phyloP scores from a whole-genome alignment of 257 asterid genomes.

The Craterostigma plantagineum region DNA sequence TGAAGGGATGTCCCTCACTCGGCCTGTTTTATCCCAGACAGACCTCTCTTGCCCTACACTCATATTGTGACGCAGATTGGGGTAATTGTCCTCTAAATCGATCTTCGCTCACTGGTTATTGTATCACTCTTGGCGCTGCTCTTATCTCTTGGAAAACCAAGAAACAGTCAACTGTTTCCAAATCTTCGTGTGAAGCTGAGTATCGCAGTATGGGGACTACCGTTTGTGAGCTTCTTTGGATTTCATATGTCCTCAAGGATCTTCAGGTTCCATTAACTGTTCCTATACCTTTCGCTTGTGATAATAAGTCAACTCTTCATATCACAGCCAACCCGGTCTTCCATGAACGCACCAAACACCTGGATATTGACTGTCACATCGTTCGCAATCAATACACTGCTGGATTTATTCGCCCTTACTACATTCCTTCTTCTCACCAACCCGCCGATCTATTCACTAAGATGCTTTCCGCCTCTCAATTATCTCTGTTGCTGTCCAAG shows the following conservation, averaged over 20 bases:
- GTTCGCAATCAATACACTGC: no score
- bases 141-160: background rate
- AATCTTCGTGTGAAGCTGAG: background rate
- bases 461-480: no score
- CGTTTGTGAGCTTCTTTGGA: background rate
- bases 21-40: background rate
- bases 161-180: background rate
- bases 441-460: no score
- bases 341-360: no score
- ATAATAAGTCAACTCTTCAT: no score
- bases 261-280: no score
- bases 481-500: no score
- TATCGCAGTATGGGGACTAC: background rate
- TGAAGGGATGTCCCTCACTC: background rate
- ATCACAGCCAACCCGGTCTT: no score
- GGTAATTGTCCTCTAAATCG: background rate
- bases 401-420: no score
- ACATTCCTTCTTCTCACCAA: no score
- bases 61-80: background rate
- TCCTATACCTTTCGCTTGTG: no score
- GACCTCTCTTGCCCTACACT: background rate
- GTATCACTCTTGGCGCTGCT: background rate
- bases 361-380: no score
- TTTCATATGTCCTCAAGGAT: background rate
- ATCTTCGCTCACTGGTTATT: background rate